Evolutionary conservation across 106 monocot genomes (phyloP), one percentile per base, ranked within the genome.

Genomic region (Triglochin maritima): DNA sequence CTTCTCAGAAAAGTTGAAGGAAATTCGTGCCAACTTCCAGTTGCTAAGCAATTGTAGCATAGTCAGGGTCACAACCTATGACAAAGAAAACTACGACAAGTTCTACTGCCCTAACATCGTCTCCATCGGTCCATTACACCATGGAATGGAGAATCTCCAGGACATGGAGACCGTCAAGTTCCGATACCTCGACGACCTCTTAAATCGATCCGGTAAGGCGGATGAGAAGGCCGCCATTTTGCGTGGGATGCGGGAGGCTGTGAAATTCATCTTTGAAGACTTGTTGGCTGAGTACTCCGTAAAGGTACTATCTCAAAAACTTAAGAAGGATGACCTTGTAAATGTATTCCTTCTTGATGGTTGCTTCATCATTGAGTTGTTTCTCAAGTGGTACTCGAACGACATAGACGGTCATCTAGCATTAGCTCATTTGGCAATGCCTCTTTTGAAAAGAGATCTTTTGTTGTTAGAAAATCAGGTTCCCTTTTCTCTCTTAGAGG

Each of bases 111-210:
- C 70, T 6, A 54, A 14, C 14, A 14, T 77, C 63, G 50, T 77
- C 61, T 64, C 77, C 62, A 60, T 77, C 77, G 77, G 71, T 45
- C 74, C 79, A 3, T 74, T 63, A 50, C 79, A 79, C 50, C 69
- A 16, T 17, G 62, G 57, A 11, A 56, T 50, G 16, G 17, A 6
- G n/a, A 44, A 4, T 13, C 64, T 74, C 46, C 12, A 13, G 57
- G 50, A 6, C 55, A 66, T 68, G 72, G 62, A 71, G 41, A 9
- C 15, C 2, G 2, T 66, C 59, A 74, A 74, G 50, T 50, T 46
- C 49, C 2, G 41, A 3, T 74, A 57, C 45, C 66, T 74, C 43
- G 42, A 41, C 0, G 48, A 67, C 11, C 47, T 74, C 50, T 41
- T 67, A 13, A 5, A 17, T 3, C 64, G 72, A n/a, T n/a, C n/a